These are phyloP conservation scores for Aureobasidium uvarum DNA, from an alignment of 2,329 filamentous ascomycete genomes.

Conservation along the genomic window DNA sequence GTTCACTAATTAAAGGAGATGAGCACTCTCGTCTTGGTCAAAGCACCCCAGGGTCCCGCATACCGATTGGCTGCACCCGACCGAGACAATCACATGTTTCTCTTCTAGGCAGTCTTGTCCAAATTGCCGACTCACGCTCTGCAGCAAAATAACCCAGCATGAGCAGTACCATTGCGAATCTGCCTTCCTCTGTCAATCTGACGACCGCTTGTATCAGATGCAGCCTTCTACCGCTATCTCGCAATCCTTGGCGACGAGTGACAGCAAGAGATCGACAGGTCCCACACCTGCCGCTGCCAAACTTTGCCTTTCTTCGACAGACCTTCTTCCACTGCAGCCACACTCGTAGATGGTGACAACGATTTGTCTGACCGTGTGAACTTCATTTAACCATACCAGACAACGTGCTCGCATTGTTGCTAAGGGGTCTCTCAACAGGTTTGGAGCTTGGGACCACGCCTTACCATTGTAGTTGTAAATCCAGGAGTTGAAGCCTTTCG, in stretches of 20 bases:
- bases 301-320: slow-evolving; percentile 15
- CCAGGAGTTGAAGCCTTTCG: slow-evolving; percentile 8
- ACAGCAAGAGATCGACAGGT: slow-evolving; percentile 17
- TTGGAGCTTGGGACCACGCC: background rate
- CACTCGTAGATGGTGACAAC: slow-evolving; percentile 8
- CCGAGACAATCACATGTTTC: slow-evolving; percentile 11
- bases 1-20: slow-evolving; percentile 15
- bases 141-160: slow-evolving; percentile 1
- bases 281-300: slow-evolving; percentile 12
- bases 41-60: background rate
- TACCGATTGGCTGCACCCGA: background rate
- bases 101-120: background rate
- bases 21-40: slow-evolving; percentile 5
- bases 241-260: background rate
- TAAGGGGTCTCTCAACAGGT: background rate
- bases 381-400: slow-evolving; percentile 11
- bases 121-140: slow-evolving; percentile 18
- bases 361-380: slow-evolving; percentile 7
- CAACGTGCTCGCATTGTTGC: slow-evolving; percentile 22
- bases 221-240: slow-evolving; percentile 18
- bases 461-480: background rate
- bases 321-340: slow-evolving; percentile 6
- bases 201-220: slow-evolving; percentile 13
- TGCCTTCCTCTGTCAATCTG: slow-evolving; percentile 8
- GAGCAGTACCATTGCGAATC: background rate